A percentile compares a stretch with the other conserved stretches of the same genome.
Evolutionary conservation across 352 stramenopile genomes (phyloP).

Genomic region (Globisporangium radiosum): DNA sequence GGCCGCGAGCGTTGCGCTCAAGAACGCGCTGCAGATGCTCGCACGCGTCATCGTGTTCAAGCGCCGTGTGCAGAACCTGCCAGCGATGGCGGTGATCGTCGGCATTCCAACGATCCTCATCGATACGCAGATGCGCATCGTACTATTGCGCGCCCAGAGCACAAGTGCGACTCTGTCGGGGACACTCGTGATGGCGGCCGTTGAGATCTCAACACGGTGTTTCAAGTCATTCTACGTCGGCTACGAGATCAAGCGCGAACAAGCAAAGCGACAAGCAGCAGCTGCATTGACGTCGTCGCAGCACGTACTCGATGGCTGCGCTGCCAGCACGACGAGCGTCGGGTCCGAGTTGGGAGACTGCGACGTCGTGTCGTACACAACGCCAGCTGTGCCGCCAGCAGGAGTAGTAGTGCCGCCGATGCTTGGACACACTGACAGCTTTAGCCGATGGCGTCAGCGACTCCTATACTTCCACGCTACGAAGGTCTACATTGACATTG

Average conservation of each 20-base stretch:
- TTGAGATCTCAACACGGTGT: conserved; percentile 20
- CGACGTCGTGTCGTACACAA: too few relatives aligned
- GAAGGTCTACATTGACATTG: conserved; percentile 34
- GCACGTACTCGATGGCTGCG: too few relatives aligned
- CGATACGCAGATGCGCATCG: conserved; percentile 28
- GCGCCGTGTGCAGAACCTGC: conserved; percentile 6
- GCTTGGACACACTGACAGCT: background rate
- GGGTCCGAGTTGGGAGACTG: too few relatives aligned
- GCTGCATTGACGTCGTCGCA: too few relatives aligned
- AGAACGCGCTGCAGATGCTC: conserved; percentile 14
- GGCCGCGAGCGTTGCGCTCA: conserved; percentile 10
- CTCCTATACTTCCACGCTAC: conserved; percentile 17
- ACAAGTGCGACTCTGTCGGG: conserved; percentile 15
- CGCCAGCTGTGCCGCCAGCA: too few relatives aligned
- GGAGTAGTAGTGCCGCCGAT: too few relatives aligned
- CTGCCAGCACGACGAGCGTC: too few relatives aligned
- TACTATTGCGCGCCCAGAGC: conserved; percentile 21
- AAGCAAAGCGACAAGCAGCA: background rate
- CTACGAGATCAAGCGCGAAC: background rate
- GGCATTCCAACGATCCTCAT: conserved; percentile 30
- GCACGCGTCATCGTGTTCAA: conserved; percentile 3
- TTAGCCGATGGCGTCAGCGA: conserved; percentile 14
- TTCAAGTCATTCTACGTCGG: conserved; percentile 1
- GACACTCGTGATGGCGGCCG: conserved; percentile 13
- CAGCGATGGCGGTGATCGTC: conserved; percentile 17